Evolutionary conservation across 1,284 basidiomycete genomes (phyloP).

Genomic region (Tremellales sp.): DNA sequence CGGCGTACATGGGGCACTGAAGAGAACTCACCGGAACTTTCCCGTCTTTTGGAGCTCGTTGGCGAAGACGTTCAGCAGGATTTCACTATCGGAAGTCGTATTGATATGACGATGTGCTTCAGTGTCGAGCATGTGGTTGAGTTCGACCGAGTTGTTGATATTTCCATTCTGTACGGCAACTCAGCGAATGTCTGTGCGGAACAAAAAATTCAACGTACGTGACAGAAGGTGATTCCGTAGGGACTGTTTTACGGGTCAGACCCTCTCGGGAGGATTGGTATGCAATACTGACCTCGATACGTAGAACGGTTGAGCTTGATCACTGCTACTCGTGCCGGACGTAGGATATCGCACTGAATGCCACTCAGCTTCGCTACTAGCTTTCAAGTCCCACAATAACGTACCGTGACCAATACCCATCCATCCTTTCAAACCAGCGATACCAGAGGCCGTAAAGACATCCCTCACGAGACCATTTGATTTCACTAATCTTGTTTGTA

Average conservation of each 20-base stretch:
- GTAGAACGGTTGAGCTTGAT: conserved; percentile 99
- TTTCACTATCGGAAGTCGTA: conserved; percentile 96
- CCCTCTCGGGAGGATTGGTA: conserved; percentile 50
- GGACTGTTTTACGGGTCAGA: background rate
- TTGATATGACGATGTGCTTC: conserved; percentile 98
- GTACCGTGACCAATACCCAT: conserved; percentile 98
- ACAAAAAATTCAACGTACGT: conserved; percentile 58
- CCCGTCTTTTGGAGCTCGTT: conserved; percentile 97
- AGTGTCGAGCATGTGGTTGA: conserved; percentile 90
- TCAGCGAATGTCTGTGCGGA: conserved; percentile 6
- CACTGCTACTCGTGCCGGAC: conserved; percentile 91
- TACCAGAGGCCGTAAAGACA: conserved; percentile 79
- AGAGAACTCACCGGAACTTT: conserved; percentile 69
- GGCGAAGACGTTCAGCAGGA: conserved; percentile 95
- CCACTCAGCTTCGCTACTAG: background rate
- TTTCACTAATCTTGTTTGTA: too few species aligned
- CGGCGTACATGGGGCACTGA: background rate
- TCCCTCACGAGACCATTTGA: conserved; percentile 99
- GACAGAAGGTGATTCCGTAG: conserved; percentile 91
- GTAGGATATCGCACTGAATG: conserved; percentile 88
- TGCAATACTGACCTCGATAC: conserved; percentile 98
- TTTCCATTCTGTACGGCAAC: conserved; percentile 81
- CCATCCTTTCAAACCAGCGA: conserved; percentile 76
- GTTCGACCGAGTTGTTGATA: conserved; percentile 83
- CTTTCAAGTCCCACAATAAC: conserved; percentile 22